phyloP scores from a whole-genome alignment of 805 yeast species.

The Grigorovia yakushimaensis region DNA sequence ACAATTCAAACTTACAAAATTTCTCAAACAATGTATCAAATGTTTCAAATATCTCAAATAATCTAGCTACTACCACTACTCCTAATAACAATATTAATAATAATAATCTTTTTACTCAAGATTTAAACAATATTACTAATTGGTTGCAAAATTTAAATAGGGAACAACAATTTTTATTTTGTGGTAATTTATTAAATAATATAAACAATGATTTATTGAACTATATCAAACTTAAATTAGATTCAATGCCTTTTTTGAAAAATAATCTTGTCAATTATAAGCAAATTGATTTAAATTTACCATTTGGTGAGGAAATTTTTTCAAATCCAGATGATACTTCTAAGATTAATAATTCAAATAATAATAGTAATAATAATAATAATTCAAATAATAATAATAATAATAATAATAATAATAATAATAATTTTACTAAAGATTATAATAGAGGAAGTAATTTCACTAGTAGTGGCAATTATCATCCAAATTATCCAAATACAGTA shows the following conservation, averaged over 20 bases:
- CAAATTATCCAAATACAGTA: background rate
- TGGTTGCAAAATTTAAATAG: background rate
- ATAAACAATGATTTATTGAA: background rate
- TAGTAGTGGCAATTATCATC: conserved; percentile 12
- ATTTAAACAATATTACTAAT: background rate
- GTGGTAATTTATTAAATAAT: background rate
- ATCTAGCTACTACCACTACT: background rate
- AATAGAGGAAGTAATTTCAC: background rate
- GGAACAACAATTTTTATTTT: background rate
- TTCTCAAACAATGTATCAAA: no score
- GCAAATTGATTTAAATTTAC: background rate
- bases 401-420: background rate
- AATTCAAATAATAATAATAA: background rate
- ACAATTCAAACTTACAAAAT: no score
- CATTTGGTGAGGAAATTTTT: background rate
- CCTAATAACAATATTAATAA: background rate
- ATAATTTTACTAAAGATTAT: conserved; percentile 36
- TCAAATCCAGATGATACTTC: background rate
- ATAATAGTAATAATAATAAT: conserved; percentile 10
- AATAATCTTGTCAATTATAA: no score
- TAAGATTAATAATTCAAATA: background rate
- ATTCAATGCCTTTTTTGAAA: background rate
- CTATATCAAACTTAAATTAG: background rate
- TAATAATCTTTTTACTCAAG: background rate
- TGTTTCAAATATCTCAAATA: no score